Conservation (phyloP, 139 green algal genomes). For the Limnomonas spitsbergensis region DNA sequence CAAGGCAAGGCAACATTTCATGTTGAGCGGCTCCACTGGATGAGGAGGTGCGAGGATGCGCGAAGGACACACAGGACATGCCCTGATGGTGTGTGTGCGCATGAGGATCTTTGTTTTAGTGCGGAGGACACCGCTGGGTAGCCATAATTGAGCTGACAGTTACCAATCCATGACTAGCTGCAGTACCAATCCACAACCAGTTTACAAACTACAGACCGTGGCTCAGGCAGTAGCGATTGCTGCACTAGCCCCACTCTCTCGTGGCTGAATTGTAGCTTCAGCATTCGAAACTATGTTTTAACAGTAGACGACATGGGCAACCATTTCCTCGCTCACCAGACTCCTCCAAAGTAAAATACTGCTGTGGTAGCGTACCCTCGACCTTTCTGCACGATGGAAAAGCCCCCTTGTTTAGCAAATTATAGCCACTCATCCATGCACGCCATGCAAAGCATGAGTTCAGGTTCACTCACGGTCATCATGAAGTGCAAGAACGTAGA, state of each 20-base stretch:
- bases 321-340: background rate
- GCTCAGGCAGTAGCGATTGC: background rate
- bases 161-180: background rate
- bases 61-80: too few relatives aligned
- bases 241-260: background rate
- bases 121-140: too few relatives aligned
- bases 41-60: too few relatives aligned
- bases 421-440: background rate
- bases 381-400: background rate
- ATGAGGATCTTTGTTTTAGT: too few relatives aligned
- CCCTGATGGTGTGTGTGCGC: too few relatives aligned
- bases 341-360: background rate
- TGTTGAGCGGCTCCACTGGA: background rate
- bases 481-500: constrained; percentile 9
- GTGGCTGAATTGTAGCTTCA: background rate
- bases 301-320: too few relatives aligned
- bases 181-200: too few relatives aligned
- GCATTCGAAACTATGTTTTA: background rate
- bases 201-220: background rate
- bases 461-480: background rate
- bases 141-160: too few relatives aligned
- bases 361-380: background rate
- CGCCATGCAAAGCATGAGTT: background rate
- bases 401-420: too few relatives aligned
- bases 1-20: background rate